phyloP scores from a whole-genome alignment of 768 basidiomycete genomes.

The Lentinula aciculospora region DNA sequence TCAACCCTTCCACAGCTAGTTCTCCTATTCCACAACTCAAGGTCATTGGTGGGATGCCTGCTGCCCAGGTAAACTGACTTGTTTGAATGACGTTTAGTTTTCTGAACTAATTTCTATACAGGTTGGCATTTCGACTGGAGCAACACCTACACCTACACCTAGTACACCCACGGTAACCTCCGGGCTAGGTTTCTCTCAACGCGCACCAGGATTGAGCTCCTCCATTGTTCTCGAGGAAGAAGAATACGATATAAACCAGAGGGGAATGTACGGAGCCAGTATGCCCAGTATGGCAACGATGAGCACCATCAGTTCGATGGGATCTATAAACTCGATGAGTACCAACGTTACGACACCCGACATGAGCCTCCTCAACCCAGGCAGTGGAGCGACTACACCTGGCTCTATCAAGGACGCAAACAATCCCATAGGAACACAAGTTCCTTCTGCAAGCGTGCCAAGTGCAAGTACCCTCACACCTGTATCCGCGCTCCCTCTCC shows the following conservation, averaged over 20 bases:
- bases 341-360: constrained; percentile 1
- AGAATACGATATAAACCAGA: constrained; percentile 56
- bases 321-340: not conserved
- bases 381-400: not conserved
- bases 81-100: not conserved
- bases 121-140: constrained; percentile 2
- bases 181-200: not conserved
- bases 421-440: not conserved
- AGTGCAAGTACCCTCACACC: not conserved
- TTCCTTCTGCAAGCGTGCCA: not conserved
- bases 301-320: not conserved
- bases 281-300: not conserved
- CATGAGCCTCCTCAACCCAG: not conserved
- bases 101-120: not conserved
- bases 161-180: not conserved
- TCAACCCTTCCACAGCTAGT: not conserved
- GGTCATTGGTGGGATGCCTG: not conserved
- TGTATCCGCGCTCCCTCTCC: not conserved
- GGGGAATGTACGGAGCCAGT: not conserved
- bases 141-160: not conserved
- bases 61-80: not conserved
- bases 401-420: not conserved
- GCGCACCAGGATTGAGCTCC: constrained; percentile 40
- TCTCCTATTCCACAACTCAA: not conserved
- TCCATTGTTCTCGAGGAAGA: constrained; percentile 65